Evolutionary conservation across 768 basidiomycete genomes (phyloP).

Genomic region (Lepiota venenata): DNA sequence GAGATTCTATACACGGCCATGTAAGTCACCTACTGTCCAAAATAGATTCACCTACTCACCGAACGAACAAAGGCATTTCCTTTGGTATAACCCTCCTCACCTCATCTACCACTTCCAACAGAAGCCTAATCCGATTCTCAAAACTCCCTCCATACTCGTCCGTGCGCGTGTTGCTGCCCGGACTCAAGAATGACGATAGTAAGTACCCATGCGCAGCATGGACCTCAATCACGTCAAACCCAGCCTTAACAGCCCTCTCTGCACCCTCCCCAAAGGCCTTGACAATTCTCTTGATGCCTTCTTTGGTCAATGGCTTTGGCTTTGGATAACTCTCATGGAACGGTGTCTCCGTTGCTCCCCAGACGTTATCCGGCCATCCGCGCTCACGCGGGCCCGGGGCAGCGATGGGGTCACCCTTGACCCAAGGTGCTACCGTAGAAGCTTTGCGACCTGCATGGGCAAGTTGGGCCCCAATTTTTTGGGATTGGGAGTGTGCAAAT

Average conservation of each 20-base stretch:
- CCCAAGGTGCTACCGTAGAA: conserved; percentile 61
- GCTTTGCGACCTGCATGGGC: conserved; percentile 80
- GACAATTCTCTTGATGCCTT: conserved; percentile 55
- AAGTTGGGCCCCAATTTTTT: conserved; percentile 72
- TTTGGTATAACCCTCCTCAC: conserved; percentile 57
- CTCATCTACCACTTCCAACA: conserved; percentile 61
- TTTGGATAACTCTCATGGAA: conserved; percentile 39
- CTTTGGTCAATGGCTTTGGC: conserved; percentile 54
- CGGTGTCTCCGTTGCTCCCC: conserved; percentile 52
- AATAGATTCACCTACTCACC: conserved; percentile 32
- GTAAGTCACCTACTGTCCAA: background rate
- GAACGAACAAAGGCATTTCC: conserved; percentile 67
- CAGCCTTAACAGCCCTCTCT: conserved; percentile 52
- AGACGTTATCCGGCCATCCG: conserved; percentile 55
- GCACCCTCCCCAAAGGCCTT: conserved; percentile 51
- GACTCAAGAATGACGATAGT: conserved; percentile 54
- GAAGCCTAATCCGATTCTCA: conserved; percentile 64
- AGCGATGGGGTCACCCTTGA: conserved; percentile 22
- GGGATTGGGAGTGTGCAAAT: conserved; percentile 69
- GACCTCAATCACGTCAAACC: conserved; percentile 60
- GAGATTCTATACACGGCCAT: conserved; percentile 42
- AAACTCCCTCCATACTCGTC: conserved; percentile 72
- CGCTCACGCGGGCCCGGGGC: conserved; percentile 32
- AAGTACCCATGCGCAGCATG: conserved; percentile 67
- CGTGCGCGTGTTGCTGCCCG: conserved; percentile 56